Conservation (phyloP, 1,139 yeast species). For the Kodamaea anthophila region DNA sequence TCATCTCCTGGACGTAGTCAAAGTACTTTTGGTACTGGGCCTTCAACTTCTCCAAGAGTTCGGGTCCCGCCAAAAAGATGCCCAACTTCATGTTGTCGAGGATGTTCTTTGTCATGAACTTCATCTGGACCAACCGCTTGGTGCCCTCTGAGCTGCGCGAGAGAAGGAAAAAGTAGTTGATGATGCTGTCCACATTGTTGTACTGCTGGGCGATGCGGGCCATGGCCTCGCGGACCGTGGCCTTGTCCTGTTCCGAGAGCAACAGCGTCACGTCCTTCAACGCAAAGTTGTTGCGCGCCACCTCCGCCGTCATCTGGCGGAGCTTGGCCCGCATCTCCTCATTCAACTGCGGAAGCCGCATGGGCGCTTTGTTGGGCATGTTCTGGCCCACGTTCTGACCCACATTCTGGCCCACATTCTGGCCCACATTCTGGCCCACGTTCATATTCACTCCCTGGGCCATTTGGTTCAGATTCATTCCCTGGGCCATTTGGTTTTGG, state of each 20-base stretch:
- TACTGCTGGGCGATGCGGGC: slow-evolving; percentile 56
- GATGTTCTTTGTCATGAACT: slow-evolving; percentile 72
- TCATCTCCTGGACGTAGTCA: slow-evolving; percentile 56
- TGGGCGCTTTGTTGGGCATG: slow-evolving; percentile 1
- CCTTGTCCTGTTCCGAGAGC: slow-evolving; percentile 59
- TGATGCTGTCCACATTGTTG: slow-evolving; percentile 65
- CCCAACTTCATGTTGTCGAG: slow-evolving; percentile 62
- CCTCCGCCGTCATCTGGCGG: slow-evolving; percentile 62
- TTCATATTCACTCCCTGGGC: slow-evolving; percentile 17
- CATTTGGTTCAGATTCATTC: slow-evolving; percentile 16
- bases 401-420: slow-evolving; percentile 9
- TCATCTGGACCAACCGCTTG: slow-evolving; percentile 68
- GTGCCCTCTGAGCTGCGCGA: slow-evolving; percentile 74
- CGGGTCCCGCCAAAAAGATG: slow-evolving; percentile 60
- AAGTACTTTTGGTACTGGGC: slow-evolving; percentile 70
- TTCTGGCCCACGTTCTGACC: not conserved
- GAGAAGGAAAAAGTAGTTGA: slow-evolving; percentile 70
- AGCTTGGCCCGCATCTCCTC: slow-evolving; percentile 46
- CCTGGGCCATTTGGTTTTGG: slow-evolving; percentile 19
- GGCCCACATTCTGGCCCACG: slow-evolving; percentile 21
- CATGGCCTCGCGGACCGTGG: slow-evolving; percentile 53
- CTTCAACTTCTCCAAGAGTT: slow-evolving; percentile 62
- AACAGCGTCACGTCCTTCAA: slow-evolving; percentile 59
- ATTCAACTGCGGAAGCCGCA: slow-evolving; percentile 31
- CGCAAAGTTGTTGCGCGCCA: slow-evolving; percentile 58